Base-by-base conservation (phyloP, 2,329 filamentous ascomycete species). In the Endothia cerciana region DNA sequence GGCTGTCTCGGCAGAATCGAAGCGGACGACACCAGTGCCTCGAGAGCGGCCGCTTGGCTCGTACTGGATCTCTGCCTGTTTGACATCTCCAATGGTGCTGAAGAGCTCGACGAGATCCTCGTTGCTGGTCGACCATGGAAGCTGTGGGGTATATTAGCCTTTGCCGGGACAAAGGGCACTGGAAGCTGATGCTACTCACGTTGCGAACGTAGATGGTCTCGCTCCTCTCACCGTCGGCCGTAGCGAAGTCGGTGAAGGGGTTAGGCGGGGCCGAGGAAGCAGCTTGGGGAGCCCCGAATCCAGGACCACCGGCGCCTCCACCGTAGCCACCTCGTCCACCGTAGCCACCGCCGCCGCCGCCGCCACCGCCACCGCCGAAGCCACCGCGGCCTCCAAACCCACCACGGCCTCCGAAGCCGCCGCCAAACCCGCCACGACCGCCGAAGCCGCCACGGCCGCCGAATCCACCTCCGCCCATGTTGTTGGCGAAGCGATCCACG, bases 31-130 rank as follows among this genome's bases (percentile, higher is more conserved):
- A 76, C 95, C 95, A 66, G 92, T 95, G 70, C 95, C 95, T 70
- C 93, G 91, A 67, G 95, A 99, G 73, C 95, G 92, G 56, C 95
- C 95, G 74, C 96, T 98, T 4, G 92, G 91, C 78, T 99, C 95
- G 75, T 99, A 98, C 79, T 99, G 95, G 65, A 99, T 98, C 80
- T 99, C 95, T n/a, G 95, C 95, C 73, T 95, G 93, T 74, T 97
- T 93, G 67, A 99, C 95, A 78, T 97, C 97, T 70, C 95, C 95
- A 74, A 99, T 99, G 13, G 95, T 99, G 22, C 91, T 94, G 83
- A 99, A 99, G 25, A 99, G 86, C 77, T 99, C 95, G 65, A 98
- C 88, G 33, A 99, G 83, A 78, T 99, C 95, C 69, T 99, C 95
- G 75, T 99, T 98, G 82, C 94, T 97, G 19, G 95, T 99, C 36